Base-by-base conservation (phyloP, 2,329 filamentous ascomycete species). In the Colletotrichum ledebouriae region DNA sequence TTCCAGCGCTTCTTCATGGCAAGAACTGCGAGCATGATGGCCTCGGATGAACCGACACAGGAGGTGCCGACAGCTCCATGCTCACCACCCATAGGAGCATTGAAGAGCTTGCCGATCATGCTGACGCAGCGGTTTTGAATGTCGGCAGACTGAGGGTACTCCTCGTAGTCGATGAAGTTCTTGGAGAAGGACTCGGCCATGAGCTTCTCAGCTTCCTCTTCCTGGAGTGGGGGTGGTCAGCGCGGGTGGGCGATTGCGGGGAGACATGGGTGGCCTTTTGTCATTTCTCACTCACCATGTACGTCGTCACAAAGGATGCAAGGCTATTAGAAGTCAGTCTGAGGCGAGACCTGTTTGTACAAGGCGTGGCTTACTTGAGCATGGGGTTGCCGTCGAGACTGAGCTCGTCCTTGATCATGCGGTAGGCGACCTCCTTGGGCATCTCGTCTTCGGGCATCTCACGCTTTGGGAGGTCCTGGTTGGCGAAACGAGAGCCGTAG, bases 1-100 rank as follows among this genome's bases (percentile, higher is more conserved):
- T 93, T 90, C 95, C 95, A 98, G 75, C 91, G 89, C 83, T 91
- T 94, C 88, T 98, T 98, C 94, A 98, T 97, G 73, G 94, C 94
- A 41, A 98, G 84, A 2, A 93, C 91, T 49, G 83, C 90, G 42
- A 94, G 86, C 91, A 93, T 93, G 81, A 94, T 94, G 74, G 92
- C 92, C 79, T 98, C 95, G 60, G 94, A 97, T 68, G 92, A 94
- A 53, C 95, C 95, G 69, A 98, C 90, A 47, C 92, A 94, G 5
- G 92, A 95, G 1, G 94, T 98, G 46, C 94, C 94, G 77, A 98
- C 89, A 53, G 93, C 89, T 69, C 90, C 89, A 2, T 84, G 82
- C 33, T 86, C 81, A 13, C 82, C 75, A 13, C 82, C 78, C 0
- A 81, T 80, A 0, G 94, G 94, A 10, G 92, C 91, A 79, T 98